Evolutionary conservation across 768 basidiomycete species (phyloP).

Genomic region (Tulasnella sp.): DNA sequence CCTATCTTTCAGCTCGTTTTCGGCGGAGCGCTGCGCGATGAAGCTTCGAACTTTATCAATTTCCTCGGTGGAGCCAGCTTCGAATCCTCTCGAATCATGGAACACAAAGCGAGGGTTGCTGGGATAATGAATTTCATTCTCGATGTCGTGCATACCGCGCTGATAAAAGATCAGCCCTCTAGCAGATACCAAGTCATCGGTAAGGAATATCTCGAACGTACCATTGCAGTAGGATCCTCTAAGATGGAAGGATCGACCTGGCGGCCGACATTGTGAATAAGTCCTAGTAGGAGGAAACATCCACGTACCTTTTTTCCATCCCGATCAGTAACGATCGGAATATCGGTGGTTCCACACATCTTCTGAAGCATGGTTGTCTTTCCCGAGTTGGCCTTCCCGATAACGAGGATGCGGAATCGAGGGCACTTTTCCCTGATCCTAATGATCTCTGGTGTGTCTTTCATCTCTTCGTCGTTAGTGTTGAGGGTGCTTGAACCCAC

Average conservation of each 20-base stretch:
- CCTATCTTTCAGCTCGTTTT: neutral
- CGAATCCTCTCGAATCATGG: constrained; percentile 25
- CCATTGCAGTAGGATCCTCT: neutral
- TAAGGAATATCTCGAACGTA: neutral
- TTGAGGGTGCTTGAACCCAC: too few species aligned
- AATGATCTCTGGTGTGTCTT: too few species aligned
- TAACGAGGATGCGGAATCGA: constrained; percentile 1
- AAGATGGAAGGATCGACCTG: neutral
- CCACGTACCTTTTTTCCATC: neutral
- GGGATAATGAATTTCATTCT: constrained; percentile 19
- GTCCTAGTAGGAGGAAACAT: neutral
- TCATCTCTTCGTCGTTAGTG: too few species aligned
- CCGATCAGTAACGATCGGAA: neutral
- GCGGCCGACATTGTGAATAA: neutral
- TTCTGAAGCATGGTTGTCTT: neutral
- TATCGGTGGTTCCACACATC: neutral
- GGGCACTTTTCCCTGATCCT: too few species aligned
- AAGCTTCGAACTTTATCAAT: neutral
- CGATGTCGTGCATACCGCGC: constrained; percentile 22
- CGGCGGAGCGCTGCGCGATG: too few species aligned
- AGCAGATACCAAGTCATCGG: neutral
- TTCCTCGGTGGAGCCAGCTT: constrained; percentile 18
- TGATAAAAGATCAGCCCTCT: too few species aligned
- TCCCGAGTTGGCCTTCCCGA: neutral
- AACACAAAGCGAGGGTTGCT: constrained; percentile 23